Conservation (phyloP, 495 filamentous ascomycete species). For the Bathelium albidoporum region DNA sequence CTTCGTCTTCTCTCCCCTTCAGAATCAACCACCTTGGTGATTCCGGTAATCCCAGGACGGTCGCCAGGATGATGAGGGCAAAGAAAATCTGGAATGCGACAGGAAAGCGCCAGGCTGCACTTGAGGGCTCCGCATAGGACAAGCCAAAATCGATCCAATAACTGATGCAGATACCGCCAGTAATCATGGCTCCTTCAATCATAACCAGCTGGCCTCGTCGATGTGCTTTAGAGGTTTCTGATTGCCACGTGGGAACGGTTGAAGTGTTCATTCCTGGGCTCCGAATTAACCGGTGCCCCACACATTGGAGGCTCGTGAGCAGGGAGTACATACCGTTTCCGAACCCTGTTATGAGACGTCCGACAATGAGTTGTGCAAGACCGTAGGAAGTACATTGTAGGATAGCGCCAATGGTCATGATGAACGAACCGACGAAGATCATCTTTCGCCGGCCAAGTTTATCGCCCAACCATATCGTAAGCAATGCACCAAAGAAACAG, state of each 20-base stretch:
- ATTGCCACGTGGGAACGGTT: conserved; percentile 66
- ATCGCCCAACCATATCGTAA: conserved; percentile 12
- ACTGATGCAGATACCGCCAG: conserved; percentile 27
- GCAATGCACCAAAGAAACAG: conserved; percentile 13
- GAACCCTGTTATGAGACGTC: conserved; percentile 20
- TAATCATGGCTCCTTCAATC: conserved; percentile 30
- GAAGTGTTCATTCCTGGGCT: conserved; percentile 43
- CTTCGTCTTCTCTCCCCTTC: conserved; percentile 27
- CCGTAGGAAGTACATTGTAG: conserved; percentile 18
- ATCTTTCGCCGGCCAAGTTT: conserved; percentile 11
- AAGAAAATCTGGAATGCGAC: conserved; percentile 38
- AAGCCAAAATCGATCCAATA: conserved; percentile 39
- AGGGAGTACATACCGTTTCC: conserved; percentile 33
- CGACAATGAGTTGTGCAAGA: conserved; percentile 21
- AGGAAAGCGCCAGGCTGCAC: conserved; percentile 35
- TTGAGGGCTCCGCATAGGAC: conserved; percentile 33
- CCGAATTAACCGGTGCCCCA: not conserved
- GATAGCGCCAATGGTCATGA: conserved; percentile 19
- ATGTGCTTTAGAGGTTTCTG: conserved; percentile 61
- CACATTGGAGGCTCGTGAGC: not conserved
- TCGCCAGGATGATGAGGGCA: conserved; percentile 22
- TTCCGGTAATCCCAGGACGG: conserved; percentile 22
- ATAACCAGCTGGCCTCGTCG: conserved; percentile 34
- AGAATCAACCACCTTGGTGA: conserved; percentile 27
- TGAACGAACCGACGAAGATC: conserved; percentile 19